A percentile compares a stretch with the other conserved stretches of the same genome.
These are phyloP conservation scores for Trametes villosa DNA, from an alignment of 768 basidiomycete genomes.

Conservation along the genomic window DNA sequence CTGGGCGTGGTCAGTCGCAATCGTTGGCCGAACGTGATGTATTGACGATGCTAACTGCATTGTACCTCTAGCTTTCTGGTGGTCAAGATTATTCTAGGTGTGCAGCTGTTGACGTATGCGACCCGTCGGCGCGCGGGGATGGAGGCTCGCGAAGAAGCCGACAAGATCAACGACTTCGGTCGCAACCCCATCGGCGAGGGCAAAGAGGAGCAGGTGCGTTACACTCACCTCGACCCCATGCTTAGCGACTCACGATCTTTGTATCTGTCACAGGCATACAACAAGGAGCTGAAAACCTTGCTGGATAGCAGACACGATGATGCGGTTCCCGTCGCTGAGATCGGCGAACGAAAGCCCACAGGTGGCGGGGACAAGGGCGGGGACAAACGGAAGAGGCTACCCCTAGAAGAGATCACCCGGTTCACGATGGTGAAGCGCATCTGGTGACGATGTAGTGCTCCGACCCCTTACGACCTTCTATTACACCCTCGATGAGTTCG, in stretches of 20 bases:
- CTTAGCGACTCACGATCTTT: not conserved
- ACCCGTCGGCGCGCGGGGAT: slow-evolving; percentile 72
- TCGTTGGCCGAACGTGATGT: too few relatives aligned
- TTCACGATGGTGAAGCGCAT: slow-evolving; percentile 98
- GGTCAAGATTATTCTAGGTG: slow-evolving; percentile 91
- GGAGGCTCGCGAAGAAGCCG: slow-evolving; percentile 75
- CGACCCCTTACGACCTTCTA: not conserved
- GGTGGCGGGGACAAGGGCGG: slow-evolving; percentile 27
- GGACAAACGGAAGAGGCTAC: slow-evolving; percentile 63
- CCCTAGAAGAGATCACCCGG: slow-evolving; percentile 86
- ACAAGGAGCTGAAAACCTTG: slow-evolving; percentile 75
- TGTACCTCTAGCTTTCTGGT: slow-evolving; percentile 67
- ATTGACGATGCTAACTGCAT: too few relatives aligned
- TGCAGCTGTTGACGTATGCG: slow-evolving; percentile 85
- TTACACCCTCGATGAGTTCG: not conserved
- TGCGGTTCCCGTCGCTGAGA: slow-evolving; percentile 66
- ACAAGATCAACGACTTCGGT: slow-evolving; percentile 84
- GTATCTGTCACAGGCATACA: slow-evolving; percentile 61
- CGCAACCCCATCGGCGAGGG: slow-evolving; percentile 92
- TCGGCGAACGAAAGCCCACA: slow-evolving; percentile 55
- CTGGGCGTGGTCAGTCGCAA: slow-evolving; percentile 79
- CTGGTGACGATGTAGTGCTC: slow-evolving; percentile 46
- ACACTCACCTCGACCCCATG: too few relatives aligned
- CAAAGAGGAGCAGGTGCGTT: slow-evolving; percentile 75
- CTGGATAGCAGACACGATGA: slow-evolving; percentile 75